A percentile compares a stretch with the other conserved stretches of the same genome.
These are phyloP conservation scores for Mucor racemosus DNA, from an alignment of 371 early-diverging fungal genomes.

Conservation along the genomic window DNA sequence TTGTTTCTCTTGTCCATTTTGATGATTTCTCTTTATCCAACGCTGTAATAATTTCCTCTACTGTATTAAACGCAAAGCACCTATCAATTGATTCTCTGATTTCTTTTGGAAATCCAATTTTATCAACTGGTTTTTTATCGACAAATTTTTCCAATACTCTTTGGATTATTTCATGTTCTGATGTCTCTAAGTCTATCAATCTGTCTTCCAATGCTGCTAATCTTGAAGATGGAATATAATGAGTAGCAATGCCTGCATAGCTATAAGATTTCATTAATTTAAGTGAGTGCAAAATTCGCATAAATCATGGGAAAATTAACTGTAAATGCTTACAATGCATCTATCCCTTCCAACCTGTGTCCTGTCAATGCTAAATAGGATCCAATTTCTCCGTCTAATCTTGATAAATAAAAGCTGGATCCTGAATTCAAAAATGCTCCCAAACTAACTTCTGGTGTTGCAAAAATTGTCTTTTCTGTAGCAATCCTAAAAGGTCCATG, in stretches of 20 bases:
- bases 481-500: constrained; percentile 89
- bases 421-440: constrained; percentile 97
- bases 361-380: constrained; percentile 94
- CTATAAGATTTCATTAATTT: constrained; percentile 33
- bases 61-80: constrained; percentile 81
- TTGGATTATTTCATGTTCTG: constrained; percentile 86
- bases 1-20: constrained; percentile 77
- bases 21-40: constrained; percentile 66
- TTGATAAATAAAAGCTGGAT: constrained; percentile 89
- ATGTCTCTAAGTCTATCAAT: constrained; percentile 81
- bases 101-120: constrained; percentile 59
- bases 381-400: constrained; percentile 92
- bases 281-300: no score
- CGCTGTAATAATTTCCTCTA: constrained; percentile 84
- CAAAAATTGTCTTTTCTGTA: constrained; percentile 89
- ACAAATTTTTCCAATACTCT: constrained; percentile 92
- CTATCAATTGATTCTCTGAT: constrained; percentile 77
- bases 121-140: constrained; percentile 40
- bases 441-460: constrained; percentile 93
- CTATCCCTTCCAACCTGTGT: constrained; percentile 77
- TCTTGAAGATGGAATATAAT: constrained; percentile 90
- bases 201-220: constrained; percentile 81
- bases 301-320: no score
- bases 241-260: constrained; percentile 94
- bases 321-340: constrained; percentile 74